phyloP scores from a whole-genome alignment of 2,329 filamentous ascomycete species.

The Colletotrichum orbiculare region DNA sequence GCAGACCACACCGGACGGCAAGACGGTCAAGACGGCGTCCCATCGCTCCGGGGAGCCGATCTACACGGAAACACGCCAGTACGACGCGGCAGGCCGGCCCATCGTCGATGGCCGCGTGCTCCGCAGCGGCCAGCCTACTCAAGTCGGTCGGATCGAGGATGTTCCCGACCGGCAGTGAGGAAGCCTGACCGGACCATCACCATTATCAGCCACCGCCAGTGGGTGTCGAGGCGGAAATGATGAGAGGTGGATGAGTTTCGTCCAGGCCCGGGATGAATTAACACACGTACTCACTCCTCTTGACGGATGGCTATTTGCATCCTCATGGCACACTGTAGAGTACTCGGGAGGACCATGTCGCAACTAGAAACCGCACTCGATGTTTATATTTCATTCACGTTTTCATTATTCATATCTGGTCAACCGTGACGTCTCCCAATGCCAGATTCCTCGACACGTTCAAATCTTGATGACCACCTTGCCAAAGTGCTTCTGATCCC shows the following conservation, averaged over 20 bases:
- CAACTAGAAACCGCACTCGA: too few relatives aligned
- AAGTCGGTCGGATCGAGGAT: slow-evolving; percentile 24
- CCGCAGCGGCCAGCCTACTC: neutral
- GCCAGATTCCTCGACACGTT: neutral
- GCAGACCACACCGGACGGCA: slow-evolving; percentile 9
- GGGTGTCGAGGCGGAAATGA: neutral
- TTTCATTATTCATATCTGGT: slow-evolving; percentile 7
- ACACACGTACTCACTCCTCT: too few relatives aligned
- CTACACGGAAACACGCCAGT: slow-evolving; percentile 19
- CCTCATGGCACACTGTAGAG: too few relatives aligned
- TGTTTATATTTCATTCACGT: neutral
- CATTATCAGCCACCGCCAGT: neutral
- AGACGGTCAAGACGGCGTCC: slow-evolving; percentile 21
- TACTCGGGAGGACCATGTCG: too few relatives aligned
- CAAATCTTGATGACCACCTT: slow-evolving; percentile 34
- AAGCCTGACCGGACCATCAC: too few relatives aligned
- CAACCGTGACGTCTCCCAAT: neutral
- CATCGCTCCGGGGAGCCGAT: slow-evolving; percentile 15
- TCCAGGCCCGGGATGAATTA: too few relatives aligned
- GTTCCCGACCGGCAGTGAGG: slow-evolving; percentile 13
- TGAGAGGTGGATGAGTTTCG: neutral
- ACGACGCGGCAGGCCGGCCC: slow-evolving; percentile 19
- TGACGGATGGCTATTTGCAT: too few relatives aligned
- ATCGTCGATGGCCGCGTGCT: slow-evolving; percentile 18
- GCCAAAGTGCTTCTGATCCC: slow-evolving; percentile 32